Percentiles rank a stretch among this genome's conserved stretches.
Conservation (phyloP, 495 filamentous ascomycete species). For the Penicillium steckii region DNA sequence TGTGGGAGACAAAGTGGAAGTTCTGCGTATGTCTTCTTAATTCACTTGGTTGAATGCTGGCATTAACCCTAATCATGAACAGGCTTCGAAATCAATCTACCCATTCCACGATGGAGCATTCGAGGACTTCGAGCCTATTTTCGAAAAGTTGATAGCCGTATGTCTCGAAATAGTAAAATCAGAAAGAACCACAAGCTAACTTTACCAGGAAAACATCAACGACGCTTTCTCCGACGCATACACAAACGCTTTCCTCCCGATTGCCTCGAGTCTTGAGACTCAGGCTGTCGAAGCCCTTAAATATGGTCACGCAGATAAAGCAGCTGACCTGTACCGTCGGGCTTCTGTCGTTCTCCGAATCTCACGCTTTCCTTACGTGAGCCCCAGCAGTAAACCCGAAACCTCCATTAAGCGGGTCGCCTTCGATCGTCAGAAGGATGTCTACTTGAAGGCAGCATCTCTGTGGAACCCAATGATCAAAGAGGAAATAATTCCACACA, state of each 20-base stretch:
- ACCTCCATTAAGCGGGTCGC: conserved; percentile 55
- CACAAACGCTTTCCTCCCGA: conserved; percentile 60
- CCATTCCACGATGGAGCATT: conserved; percentile 73
- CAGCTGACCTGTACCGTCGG: conserved; percentile 64
- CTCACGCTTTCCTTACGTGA: conserved; percentile 69
- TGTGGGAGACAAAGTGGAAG: conserved; percentile 85
- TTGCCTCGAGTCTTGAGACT: conserved; percentile 51
- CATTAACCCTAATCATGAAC: conserved; percentile 9
- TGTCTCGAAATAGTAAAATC: conserved; percentile 5
- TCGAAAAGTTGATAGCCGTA: conserved; percentile 60
- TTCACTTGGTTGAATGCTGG: neutral
- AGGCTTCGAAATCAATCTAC: conserved; percentile 66
- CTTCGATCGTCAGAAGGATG: conserved; percentile 66
- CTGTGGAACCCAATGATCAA: conserved; percentile 53
- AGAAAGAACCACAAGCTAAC: neutral
- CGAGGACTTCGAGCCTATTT: conserved; percentile 74
- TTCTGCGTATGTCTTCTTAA: conserved; percentile 51
- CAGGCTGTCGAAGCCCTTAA: conserved; percentile 47
- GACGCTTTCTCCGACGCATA: conserved; percentile 64
- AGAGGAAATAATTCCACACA: conserved; percentile 63
- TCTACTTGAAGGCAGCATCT: conserved; percentile 57
- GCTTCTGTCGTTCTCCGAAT: conserved; percentile 73
- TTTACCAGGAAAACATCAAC: conserved; percentile 51
- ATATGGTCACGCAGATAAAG: conserved; percentile 44
- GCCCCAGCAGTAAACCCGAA: conserved; percentile 33